Conservation (phyloP, 495 filamentous ascomycete genomes). For the Penicillium psychrofluorescens region DNA sequence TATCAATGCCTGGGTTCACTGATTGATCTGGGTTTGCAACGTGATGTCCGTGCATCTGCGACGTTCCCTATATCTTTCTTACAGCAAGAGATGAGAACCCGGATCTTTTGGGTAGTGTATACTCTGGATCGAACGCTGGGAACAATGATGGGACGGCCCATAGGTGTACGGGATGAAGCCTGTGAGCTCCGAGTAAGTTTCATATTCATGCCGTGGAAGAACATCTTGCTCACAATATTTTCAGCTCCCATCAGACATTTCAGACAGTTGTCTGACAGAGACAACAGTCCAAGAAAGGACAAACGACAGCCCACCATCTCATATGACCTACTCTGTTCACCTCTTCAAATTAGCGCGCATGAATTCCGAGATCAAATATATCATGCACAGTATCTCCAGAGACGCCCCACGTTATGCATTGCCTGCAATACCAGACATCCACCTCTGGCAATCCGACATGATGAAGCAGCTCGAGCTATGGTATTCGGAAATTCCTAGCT, state of each 20-base stretch:
- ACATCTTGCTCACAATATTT: not conserved
- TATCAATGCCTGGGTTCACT: slow-evolving; percentile 41
- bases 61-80: slow-evolving; percentile 28
- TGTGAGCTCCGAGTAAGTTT: slow-evolving; percentile 37
- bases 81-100: slow-evolving; percentile 41
- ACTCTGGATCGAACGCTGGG: slow-evolving; percentile 38
- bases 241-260: slow-evolving; percentile 24
- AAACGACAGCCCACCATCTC: slow-evolving; percentile 11
- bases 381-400: slow-evolving; percentile 37
- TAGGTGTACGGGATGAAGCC: slow-evolving; percentile 42
- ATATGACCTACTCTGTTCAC: slow-evolving; percentile 36
- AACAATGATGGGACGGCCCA: slow-evolving; percentile 43
- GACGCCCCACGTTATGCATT: slow-evolving; percentile 31
- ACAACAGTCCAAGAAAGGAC: not conserved
- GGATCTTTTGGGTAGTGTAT: slow-evolving; percentile 43
- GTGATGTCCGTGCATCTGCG: slow-evolving; percentile 27
- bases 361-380: slow-evolving; percentile 44
- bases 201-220: not conserved
- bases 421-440: slow-evolving; percentile 30
- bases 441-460: slow-evolving; percentile 34
- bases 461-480: slow-evolving; percentile 24
- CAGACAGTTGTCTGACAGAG: slow-evolving; percentile 19
- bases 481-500: slow-evolving; percentile 20
- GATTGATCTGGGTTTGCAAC: slow-evolving; percentile 39
- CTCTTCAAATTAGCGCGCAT: slow-evolving; percentile 33